These are phyloP conservation scores for Tausonia pullulans DNA, from an alignment of 1,284 basidiomycete species.

Conservation along the genomic window DNA sequence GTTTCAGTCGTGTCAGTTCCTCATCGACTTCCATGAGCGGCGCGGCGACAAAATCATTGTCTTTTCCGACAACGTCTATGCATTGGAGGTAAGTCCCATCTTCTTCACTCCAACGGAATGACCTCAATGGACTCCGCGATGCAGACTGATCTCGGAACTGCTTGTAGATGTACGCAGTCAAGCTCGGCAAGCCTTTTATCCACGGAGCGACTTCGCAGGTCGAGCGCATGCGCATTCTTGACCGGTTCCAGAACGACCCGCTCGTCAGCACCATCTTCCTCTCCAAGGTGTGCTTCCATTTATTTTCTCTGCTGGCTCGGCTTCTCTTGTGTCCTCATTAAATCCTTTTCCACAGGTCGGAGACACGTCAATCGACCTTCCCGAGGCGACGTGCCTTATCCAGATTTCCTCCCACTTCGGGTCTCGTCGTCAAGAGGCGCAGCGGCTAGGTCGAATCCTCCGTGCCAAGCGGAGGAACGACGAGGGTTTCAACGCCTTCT, in stretches of 20 bases:
- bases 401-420: constrained; percentile 99
- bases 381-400: constrained; percentile 97
- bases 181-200: constrained; percentile 88
- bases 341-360: constrained; percentile 54
- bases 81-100: constrained; percentile 63
- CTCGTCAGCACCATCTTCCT: constrained; percentile 97
- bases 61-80: constrained; percentile 97
- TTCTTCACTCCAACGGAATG: neutral
- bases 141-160: neutral
- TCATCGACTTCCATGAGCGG: constrained; percentile 96
- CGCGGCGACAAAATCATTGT: constrained; percentile 99
- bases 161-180: constrained; percentile 82
- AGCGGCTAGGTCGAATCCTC: constrained; percentile 76
- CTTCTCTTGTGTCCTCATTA: too few species aligned
- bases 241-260: constrained; percentile 92
- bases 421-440: constrained; percentile 94
- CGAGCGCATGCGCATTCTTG: constrained; percentile 88
- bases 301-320: neutral
- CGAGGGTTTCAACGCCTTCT: constrained; percentile 99
- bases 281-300: constrained; percentile 57
- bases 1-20: constrained; percentile 97
- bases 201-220: constrained; percentile 93
- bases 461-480: constrained; percentile 96
- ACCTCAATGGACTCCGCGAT: neutral
- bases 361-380: constrained; percentile 97